phyloP scores from a whole-genome alignment of 2,329 filamentous ascomycete genomes.

The Grosmannia serpens region DNA sequence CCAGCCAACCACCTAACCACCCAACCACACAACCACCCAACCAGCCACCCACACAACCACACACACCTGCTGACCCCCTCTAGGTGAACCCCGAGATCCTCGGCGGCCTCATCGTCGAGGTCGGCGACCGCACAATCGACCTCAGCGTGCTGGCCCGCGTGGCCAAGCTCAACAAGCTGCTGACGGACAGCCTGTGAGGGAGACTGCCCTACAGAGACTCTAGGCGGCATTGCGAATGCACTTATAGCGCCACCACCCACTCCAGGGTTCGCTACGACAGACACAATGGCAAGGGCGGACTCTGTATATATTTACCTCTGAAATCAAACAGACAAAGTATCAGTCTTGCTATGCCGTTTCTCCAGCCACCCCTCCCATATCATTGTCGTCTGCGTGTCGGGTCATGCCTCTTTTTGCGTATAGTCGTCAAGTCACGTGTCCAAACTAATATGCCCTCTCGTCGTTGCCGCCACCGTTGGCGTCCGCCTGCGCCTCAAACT shows the following conservation, averaged over 20 bases:
- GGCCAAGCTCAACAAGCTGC: constrained; percentile 98
- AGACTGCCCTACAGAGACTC: no score
- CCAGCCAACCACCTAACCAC: no score
- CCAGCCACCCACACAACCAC: no score
- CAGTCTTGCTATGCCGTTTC: neutral
- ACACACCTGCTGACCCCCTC: no score
- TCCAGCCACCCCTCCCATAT: neutral
- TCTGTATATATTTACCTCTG: neutral
- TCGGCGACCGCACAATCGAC: constrained; percentile 96
- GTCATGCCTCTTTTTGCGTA: no score
- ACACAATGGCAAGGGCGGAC: neutral
- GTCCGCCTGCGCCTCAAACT: constrained; percentile 31
- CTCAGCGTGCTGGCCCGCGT: constrained; percentile 91
- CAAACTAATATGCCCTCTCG: neutral
- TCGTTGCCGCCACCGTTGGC: neutral
- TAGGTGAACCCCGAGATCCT: constrained; percentile 82
- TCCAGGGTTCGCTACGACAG: neutral
- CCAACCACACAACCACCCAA: no score
- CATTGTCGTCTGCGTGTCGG: no score
- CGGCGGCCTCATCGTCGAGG: constrained; percentile 88
- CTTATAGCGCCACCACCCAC: neutral
- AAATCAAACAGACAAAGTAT: neutral
- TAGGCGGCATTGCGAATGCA: no score
- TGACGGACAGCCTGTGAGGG: constrained; percentile 80
- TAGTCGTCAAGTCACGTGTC: no score